Percentiles rank a stretch among this genome's conserved stretches.
phyloP scores from a whole-genome alignment of 2,329 filamentous ascomycete genomes.

The Fusarium paranaense region DNA sequence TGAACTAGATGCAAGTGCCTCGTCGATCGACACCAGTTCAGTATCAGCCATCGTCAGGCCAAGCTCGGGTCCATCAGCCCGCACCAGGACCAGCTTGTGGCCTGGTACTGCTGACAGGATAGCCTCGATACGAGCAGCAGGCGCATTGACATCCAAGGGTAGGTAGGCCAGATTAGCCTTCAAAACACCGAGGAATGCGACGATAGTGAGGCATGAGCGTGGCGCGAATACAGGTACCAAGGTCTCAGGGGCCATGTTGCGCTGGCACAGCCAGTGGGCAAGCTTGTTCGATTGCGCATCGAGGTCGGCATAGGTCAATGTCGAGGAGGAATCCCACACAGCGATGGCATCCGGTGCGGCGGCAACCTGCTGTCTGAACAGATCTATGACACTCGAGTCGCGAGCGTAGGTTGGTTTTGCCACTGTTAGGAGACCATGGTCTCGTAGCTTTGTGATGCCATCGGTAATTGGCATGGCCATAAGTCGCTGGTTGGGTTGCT shows the following conservation, averaged over 20 bases:
- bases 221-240: background rate
- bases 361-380: conserved; percentile 34
- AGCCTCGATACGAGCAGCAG: conserved; percentile 17
- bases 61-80: background rate
- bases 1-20: too few species aligned
- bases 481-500: conserved; percentile 3
- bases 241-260: background rate
- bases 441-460: background rate
- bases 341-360: conserved; percentile 17
- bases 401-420: background rate
- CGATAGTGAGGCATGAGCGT: conserved; percentile 40
- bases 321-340: conserved; percentile 21
- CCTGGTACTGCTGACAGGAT: conserved; percentile 18
- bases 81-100: conserved; percentile 19
- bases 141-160: conserved; percentile 34
- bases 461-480: background rate
- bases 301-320: conserved; percentile 40
- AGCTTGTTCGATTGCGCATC: conserved; percentile 32
- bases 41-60: background rate
- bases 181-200: conserved; percentile 39
- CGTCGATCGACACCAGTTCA: background rate
- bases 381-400: conserved; percentile 36
- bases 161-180: conserved; percentile 44
- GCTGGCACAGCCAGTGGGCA: conserved; percentile 25
- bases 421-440: background rate